Evolutionary conservation across 73 alveolate genomes (phyloP).

Genomic region (Tetrahymena thermophila): DNA sequence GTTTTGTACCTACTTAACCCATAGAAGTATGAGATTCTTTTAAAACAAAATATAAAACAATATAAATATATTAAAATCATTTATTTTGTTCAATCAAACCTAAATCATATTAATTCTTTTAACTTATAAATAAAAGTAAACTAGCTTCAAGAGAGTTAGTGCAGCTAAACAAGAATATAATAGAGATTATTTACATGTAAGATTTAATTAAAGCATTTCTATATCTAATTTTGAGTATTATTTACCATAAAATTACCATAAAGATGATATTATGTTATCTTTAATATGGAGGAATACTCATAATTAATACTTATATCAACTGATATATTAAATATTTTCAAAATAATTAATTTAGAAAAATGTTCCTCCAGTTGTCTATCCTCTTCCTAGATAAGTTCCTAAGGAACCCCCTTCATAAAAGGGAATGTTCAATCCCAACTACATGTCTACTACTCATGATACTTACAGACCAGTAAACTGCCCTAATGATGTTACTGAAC

Average conservation of each 20-base stretch:
- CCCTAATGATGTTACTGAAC: constrained; percentile 56
- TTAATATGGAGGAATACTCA: background rate
- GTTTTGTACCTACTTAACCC: constrained; percentile 70
- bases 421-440: constrained; percentile 52
- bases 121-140: constrained; percentile 23
- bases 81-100: constrained; percentile 7
- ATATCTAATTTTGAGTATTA: background rate
- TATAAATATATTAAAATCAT: constrained; percentile 4
- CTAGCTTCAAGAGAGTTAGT: constrained; percentile 43
- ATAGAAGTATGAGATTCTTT: constrained; percentile 35
- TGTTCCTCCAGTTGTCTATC: constrained; percentile 30
- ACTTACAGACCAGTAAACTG: constrained; percentile 39
- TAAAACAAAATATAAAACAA: constrained; percentile 18
- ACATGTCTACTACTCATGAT: constrained; percentile 45
- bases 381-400: constrained; percentile 44
- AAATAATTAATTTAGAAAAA: constrained; percentile 23
- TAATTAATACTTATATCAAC: background rate
- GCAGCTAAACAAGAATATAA: constrained; percentile 55
- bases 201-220: background rate
- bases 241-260: background rate
- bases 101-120: background rate
- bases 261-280: background rate
- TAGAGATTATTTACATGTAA: constrained; percentile 35
- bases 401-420: constrained; percentile 35
- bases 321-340: constrained; percentile 4